Evolutionary conservation across 345 rosid species (phyloP).

Genomic region (Sonneratia alba): DNA sequence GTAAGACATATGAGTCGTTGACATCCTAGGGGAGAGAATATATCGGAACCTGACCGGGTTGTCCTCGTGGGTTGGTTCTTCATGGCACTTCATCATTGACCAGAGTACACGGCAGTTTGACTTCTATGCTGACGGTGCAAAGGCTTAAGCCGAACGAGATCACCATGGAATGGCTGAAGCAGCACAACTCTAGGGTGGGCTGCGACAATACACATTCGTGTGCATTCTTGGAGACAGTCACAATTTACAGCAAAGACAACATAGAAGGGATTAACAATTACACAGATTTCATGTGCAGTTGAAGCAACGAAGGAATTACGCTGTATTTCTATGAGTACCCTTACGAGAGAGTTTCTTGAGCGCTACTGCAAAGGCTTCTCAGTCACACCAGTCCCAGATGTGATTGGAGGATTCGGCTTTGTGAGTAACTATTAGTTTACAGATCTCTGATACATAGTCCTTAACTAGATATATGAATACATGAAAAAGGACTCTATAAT

Average conservation of each 20-base stretch:
- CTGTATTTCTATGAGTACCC: slow-evolving; percentile 52
- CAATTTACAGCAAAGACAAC: slow-evolving; percentile 11
- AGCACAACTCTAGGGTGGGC: slow-evolving; percentile 29
- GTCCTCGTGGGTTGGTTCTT: slow-evolving; percentile 52
- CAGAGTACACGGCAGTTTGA: slow-evolving; percentile 58
- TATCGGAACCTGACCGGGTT: slow-evolving; percentile 27
- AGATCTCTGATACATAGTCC: no score
- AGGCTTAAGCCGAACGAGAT: slow-evolving; percentile 24
- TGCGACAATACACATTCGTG: slow-evolving; percentile 44
- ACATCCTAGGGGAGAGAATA: slow-evolving; percentile 34
- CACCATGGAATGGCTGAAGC: slow-evolving; percentile 23
- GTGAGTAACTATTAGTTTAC: slow-evolving; percentile 20
- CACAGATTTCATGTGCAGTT: slow-evolving; percentile 19
- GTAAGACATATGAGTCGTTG: not conserved
- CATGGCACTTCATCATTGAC: slow-evolving; percentile 44
- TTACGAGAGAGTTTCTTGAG: slow-evolving; percentile 29
- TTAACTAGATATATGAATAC: no score
- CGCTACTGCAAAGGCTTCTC: slow-evolving; percentile 29
- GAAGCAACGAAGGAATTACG: slow-evolving; percentile 19
- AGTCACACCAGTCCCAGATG: slow-evolving; percentile 22
- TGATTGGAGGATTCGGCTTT: slow-evolving; percentile 55
- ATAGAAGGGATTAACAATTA: slow-evolving; percentile 16
- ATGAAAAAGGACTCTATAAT: no score
- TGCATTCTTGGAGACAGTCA: slow-evolving; percentile 25
- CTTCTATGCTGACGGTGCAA: slow-evolving; percentile 47